A percentile compares a stretch with the other conserved stretches of the same genome.
Evolutionary conservation across 495 filamentous ascomycete genomes (phyloP).

Genomic region (Hyaloscypha hepaticicola): DNA sequence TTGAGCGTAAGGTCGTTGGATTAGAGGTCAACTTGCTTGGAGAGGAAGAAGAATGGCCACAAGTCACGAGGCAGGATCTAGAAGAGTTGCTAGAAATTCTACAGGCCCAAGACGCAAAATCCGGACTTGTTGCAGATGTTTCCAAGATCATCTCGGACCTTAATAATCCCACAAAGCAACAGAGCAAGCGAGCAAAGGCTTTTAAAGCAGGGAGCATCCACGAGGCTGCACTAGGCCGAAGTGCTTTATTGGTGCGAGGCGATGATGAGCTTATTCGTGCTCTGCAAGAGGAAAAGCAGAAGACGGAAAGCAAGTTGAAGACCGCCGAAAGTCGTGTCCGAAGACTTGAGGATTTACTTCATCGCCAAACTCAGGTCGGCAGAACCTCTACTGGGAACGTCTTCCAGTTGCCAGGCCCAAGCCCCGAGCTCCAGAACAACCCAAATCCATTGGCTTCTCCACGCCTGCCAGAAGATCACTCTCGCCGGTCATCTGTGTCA

Average conservation of each 20-base stretch:
- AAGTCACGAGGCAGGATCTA: conserved; percentile 59
- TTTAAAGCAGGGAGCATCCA: conserved; percentile 97
- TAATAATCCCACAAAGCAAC: conserved; percentile 70
- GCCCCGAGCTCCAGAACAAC: conserved; percentile 30
- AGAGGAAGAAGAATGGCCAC: conserved; percentile 77
- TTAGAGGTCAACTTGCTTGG: conserved; percentile 84
- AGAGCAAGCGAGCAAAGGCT: conserved; percentile 76
- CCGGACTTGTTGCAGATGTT: conserved; percentile 49
- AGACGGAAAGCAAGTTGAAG: conserved; percentile 72
- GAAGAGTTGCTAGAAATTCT: conserved; percentile 63
- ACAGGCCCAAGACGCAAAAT: conserved; percentile 50
- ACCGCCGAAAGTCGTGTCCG: conserved; percentile 89
- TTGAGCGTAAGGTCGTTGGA: conserved; percentile 63
- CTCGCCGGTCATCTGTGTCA: conserved; percentile 62
- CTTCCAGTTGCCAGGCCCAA: conserved; percentile 46
- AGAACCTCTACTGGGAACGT: conserved; percentile 67
- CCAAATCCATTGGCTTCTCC: conserved; percentile 44
- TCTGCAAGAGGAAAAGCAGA: conserved; percentile 74
- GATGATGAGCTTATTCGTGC: conserved; percentile 74
- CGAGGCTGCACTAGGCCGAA: conserved; percentile 73
- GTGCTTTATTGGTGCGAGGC: conserved; percentile 74
- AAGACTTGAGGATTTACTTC: conserved; percentile 88
- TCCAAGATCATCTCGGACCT: conserved; percentile 59
- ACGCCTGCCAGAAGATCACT: conserved; percentile 49
- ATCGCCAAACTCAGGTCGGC: conserved; percentile 74